These are phyloP conservation scores for Madurella fahalii DNA, from an alignment of 2,329 filamentous ascomycete genomes.

Conservation along the genomic window DNA sequence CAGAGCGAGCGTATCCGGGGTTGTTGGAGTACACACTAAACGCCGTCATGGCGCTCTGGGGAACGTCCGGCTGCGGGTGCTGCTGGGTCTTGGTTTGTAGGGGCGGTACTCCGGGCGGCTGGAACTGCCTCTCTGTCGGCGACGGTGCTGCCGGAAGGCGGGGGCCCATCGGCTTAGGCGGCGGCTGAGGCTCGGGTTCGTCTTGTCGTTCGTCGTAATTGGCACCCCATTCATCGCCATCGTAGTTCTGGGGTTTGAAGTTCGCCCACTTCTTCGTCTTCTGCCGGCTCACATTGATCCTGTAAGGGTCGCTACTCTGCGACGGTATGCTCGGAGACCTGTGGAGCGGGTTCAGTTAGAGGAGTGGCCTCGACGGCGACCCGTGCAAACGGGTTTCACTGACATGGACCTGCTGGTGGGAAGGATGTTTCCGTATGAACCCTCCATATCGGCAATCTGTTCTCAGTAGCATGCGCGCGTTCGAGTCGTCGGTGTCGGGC, in stretches of 20 bases:
- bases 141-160: conserved; percentile 16
- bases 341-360: conserved; percentile 4
- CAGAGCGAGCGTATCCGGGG: conserved; percentile 18
- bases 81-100: conserved; percentile 24
- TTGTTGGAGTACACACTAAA: conserved; percentile 15
- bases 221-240: conserved; percentile 89
- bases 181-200: conserved; percentile 30
- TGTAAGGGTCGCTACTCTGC: conserved; percentile 49
- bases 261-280: conserved; percentile 96
- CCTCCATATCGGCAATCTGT: conserved; percentile 24
- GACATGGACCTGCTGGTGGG: conserved; percentile 27
- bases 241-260: conserved; percentile 80
- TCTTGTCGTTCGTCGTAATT: conserved; percentile 60
- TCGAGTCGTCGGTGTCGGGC: not conserved
- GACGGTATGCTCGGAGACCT: conserved; percentile 26
- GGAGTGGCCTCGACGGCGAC: not conserved
- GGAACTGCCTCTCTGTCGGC: conserved; percentile 19
- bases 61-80: conserved; percentile 1
- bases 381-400: conserved; percentile 10
- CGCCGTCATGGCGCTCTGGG: conserved; percentile 16
- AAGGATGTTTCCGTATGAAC: conserved; percentile 31
- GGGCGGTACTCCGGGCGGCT: conserved; percentile 21
- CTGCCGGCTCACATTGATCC: conserved; percentile 79
- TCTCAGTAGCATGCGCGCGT: conserved; percentile 8
- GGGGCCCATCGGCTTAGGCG: conserved; percentile 22